A percentile compares a stretch with the other conserved stretches of the same genome.
phyloP scores from a whole-genome alignment of 306 rosid genomes.

The Glycine soja region DNA sequence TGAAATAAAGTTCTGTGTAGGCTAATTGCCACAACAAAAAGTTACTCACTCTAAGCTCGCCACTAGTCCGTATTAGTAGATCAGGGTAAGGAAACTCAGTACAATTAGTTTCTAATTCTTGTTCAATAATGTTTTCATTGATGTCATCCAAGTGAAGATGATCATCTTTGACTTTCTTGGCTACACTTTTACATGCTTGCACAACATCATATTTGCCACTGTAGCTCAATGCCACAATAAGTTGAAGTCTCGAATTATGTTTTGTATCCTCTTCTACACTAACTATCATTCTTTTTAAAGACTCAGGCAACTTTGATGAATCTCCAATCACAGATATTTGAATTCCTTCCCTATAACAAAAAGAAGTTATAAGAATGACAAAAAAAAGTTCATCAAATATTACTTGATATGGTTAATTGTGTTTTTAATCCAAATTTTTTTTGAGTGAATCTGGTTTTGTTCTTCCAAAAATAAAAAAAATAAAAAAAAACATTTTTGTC shows the following conservation, averaged over 20 bases:
- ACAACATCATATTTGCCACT: constrained; percentile 84
- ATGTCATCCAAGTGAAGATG: constrained; percentile 59
- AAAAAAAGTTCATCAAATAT: not conserved
- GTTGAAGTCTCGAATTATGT: constrained; percentile 56
- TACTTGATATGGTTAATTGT: too few relatives aligned
- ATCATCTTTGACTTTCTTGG: constrained; percentile 64
- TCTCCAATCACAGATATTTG: constrained; percentile 77
- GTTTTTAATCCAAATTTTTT: too few relatives aligned
- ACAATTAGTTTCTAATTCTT: constrained; percentile 80
- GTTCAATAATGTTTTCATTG: constrained; percentile 61
- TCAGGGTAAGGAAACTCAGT: constrained; percentile 77
- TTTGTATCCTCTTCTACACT: constrained; percentile 62
- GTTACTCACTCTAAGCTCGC: constrained; percentile 83
- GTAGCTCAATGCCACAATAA: constrained; percentile 73
- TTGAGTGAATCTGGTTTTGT: too few relatives aligned
- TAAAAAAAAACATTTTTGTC: too few relatives aligned
- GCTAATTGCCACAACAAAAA: constrained; percentile 90
- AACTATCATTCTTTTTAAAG: constrained; percentile 51
- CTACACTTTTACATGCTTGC: constrained; percentile 75
- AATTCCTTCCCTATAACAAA: constrained; percentile 61
- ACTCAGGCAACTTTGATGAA: constrained; percentile 57
- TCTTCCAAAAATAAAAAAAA: too few relatives aligned
- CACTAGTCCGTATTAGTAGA: constrained; percentile 79
- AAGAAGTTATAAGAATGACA: not conserved
- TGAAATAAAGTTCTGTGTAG: constrained; percentile 74